Evolutionary conservation across 2,329 filamentous ascomycete genomes (phyloP).

Genomic region (Penicillium crustosum): DNA sequence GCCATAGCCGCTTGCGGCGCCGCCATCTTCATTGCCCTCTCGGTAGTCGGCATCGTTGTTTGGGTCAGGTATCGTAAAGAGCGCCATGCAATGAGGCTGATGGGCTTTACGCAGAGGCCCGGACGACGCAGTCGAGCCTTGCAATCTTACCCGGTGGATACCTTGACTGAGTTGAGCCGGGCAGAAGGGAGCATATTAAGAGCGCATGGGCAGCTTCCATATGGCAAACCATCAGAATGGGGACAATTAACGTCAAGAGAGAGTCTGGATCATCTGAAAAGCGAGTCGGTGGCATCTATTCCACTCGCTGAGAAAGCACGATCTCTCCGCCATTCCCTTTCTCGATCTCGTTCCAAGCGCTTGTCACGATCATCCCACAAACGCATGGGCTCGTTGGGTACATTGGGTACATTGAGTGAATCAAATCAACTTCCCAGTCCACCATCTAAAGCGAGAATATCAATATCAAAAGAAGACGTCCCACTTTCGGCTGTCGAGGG

Average conservation of each 20-base stretch:
- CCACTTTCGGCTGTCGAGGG: slow-evolving; percentile 38
- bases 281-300: slow-evolving; percentile 24
- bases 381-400: slow-evolving; percentile 34
- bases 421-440: slow-evolving; percentile 24
- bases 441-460: slow-evolving; percentile 16
- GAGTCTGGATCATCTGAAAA: slow-evolving; percentile 24
- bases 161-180: slow-evolving; percentile 34
- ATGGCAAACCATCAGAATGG: slow-evolving; percentile 39
- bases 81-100: slow-evolving; percentile 30
- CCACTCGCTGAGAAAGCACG: slow-evolving; percentile 30
- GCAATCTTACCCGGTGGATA: slow-evolving; percentile 29
- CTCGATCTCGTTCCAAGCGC: slow-evolving; percentile 36
- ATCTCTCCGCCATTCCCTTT: slow-evolving; percentile 36
- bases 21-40: slow-evolving; percentile 35
- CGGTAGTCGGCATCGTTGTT: slow-evolving; percentile 34
- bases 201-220: slow-evolving; percentile 37
- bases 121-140: slow-evolving; percentile 22
- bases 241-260: slow-evolving; percentile 35
- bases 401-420: slow-evolving; percentile 36
- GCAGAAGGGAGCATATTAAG: slow-evolving; percentile 33
- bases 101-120: slow-evolving; percentile 25
- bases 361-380: slow-evolving; percentile 31
- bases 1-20: slow-evolving; percentile 38
- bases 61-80: slow-evolving; percentile 40
- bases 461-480: slow-evolving; percentile 33